A percentile compares a stretch with the other conserved stretches of the same genome.
These are phyloP conservation scores for Pyrrhoderma noxium DNA, from an alignment of 1,284 basidiomycete species.

Conservation along the genomic window DNA sequence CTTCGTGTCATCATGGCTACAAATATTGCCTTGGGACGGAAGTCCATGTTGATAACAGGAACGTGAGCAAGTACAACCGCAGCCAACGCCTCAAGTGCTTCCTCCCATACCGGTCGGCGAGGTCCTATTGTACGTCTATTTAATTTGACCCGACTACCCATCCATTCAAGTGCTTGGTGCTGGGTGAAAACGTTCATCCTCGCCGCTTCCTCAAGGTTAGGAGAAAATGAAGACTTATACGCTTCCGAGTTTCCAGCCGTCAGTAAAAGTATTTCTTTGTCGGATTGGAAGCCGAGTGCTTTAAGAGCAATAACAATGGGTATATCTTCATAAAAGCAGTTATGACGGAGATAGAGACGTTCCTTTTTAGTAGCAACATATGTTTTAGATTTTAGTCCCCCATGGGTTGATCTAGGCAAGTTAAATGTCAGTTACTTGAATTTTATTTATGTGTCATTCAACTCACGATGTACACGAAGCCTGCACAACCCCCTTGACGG, in stretches of 20 bases:
- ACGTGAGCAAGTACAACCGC: slow-evolving; percentile 98
- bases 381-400: slow-evolving; percentile 97
- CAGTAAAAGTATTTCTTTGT: slow-evolving; percentile 95
- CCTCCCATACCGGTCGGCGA: slow-evolving; percentile 84
- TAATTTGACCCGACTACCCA: slow-evolving; percentile 88
- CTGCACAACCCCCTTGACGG: slow-evolving; percentile 86
- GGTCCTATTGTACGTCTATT: slow-evolving; percentile 76
- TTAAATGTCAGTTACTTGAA: slow-evolving; percentile 13
- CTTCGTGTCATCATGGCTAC: slow-evolving; percentile 96
- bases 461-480: slow-evolving; percentile 94
- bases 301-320: slow-evolving; percentile 96
- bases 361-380: slow-evolving; percentile 95
- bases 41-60: slow-evolving; percentile 86
- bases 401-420: slow-evolving; percentile 78
- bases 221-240: slow-evolving; percentile 84
- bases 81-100: slow-evolving; percentile 92
- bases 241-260: slow-evolving; percentile 90
- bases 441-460: neutral
- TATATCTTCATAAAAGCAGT: slow-evolving; percentile 96
- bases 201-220: slow-evolving; percentile 92
- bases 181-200: slow-evolving; percentile 88
- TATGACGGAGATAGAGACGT: slow-evolving; percentile 95
- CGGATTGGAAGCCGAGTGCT: slow-evolving; percentile 92
- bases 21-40: slow-evolving; percentile 94
- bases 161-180: slow-evolving; percentile 93